A percentile compares a stretch with the other conserved stretches of the same genome.
These are phyloP conservation scores for Deakozyma indianensis DNA, from an alignment of 805 yeast genomes.

Conservation along the genomic window DNA sequence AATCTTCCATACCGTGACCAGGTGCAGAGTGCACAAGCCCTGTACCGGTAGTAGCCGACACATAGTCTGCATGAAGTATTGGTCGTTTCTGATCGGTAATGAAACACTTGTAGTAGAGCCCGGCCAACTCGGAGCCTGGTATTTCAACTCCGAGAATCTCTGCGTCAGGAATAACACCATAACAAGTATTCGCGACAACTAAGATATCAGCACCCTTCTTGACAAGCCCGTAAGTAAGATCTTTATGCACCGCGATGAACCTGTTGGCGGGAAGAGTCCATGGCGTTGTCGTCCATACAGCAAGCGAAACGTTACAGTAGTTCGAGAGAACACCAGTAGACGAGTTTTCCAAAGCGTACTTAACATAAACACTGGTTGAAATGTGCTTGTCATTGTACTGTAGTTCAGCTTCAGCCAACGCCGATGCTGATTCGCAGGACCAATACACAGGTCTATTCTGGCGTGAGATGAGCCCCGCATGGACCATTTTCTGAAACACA, in stretches of 20 bases:
- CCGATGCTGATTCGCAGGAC: conserved; percentile 91
- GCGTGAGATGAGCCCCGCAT: conserved; percentile 55
- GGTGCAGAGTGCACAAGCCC: conserved; percentile 97
- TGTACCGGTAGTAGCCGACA: conserved; percentile 70
- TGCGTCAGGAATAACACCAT: conserved; percentile 26
- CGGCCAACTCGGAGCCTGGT: conserved; percentile 29
- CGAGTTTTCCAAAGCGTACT: conserved; percentile 6
- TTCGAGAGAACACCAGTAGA: background rate
- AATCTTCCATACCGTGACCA: conserved; percentile 95
- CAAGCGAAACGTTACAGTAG: conserved; percentile 8
- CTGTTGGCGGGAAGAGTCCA: conserved; percentile 89
- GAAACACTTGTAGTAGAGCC: conserved; percentile 41
- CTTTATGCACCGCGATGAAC: conserved; percentile 61
- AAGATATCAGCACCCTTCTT: conserved; percentile 6
- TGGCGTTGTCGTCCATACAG: conserved; percentile 96
- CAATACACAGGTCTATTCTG: conserved; percentile 94
- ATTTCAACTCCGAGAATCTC: conserved; percentile 15
- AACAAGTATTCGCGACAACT: conserved; percentile 8
- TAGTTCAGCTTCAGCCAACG: conserved; percentile 91
- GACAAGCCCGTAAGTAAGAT: conserved; percentile 42
- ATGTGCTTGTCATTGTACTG: conserved; percentile 43
- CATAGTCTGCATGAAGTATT: conserved; percentile 67
- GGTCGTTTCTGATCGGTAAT: conserved; percentile 36
- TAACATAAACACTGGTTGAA: conserved; percentile 7
- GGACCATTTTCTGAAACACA: conserved; percentile 52